Conservation (phyloP, 1,284 basidiomycete species). For the Ganoderma boninense region DNA sequence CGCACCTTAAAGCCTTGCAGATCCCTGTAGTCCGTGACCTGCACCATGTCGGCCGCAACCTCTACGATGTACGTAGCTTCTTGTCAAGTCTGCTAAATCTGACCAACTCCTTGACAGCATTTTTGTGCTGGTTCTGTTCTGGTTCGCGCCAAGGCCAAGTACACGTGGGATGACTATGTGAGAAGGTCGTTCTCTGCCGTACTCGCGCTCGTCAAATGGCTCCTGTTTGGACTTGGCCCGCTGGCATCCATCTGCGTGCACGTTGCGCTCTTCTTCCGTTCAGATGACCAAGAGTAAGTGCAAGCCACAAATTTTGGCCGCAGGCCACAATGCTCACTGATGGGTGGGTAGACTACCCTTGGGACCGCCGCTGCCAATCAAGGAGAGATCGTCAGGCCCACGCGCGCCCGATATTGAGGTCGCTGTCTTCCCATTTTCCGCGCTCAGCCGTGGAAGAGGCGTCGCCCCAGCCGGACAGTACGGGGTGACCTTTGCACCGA, state of each 20-base stretch:
- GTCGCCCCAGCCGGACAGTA: background rate
- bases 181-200: slow-evolving; percentile 38
- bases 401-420: background rate
- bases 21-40: slow-evolving; percentile 48
- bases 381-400: background rate
- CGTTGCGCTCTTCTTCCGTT: slow-evolving; percentile 42
- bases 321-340: background rate
- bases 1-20: slow-evolving; percentile 44
- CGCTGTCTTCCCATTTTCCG: background rate
- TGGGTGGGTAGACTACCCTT: background rate
- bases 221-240: slow-evolving; percentile 43
- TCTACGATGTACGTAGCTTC: slow-evolving; percentile 45
- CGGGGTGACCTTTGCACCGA: slow-evolving; percentile 7
- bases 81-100: background rate
- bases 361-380: background rate
- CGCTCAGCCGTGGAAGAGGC: background rate
- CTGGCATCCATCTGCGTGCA: slow-evolving; percentile 33
- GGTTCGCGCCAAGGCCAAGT: slow-evolving; percentile 42
- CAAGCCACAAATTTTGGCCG: background rate
- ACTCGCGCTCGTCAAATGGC: slow-evolving; percentile 42
- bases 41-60: slow-evolving; percentile 54
- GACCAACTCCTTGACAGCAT: slow-evolving; percentile 34
- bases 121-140: slow-evolving; percentile 38
- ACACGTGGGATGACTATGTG: slow-evolving; percentile 43
- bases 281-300: slow-evolving; percentile 40